Evolutionary conservation across 2,329 filamentous ascomycete species (phyloP), one percentile per base, ranked within the genome.

Genomic region (Diplocarpon rosae): DNA sequence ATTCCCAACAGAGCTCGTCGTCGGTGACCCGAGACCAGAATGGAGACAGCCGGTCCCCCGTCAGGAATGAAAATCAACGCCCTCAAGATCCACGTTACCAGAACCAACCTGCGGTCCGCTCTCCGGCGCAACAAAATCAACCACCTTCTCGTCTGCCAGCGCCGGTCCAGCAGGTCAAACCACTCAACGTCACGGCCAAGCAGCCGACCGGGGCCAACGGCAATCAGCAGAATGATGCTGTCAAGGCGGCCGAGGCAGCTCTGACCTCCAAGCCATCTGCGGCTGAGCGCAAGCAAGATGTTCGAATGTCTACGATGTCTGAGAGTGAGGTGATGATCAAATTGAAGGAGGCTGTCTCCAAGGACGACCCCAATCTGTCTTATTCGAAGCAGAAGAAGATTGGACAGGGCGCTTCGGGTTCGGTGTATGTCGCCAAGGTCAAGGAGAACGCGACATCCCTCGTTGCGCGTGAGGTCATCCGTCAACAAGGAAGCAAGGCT

Each of bases 301-400:
- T 92, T 39, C 87, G 92, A 61, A 95, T 98, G 88, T 96, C 90
- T 31, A 93, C 85, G 56, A 96, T 98, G 92, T 85, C 86, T 9
- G 92, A 98, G 67, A 83, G 76, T 52, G 90, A 98, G 64, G 92
- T 98, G 46, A 98, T 98, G 92, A 83, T 86, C 53, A 92, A 88
- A 62, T 74, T 98, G 43, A 85, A 89, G 62, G 86, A 94, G 54
- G 90, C 92, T 7, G 92, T 98, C 1, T 95, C 89, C 51, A 93
- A 94, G 64, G 88, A 95, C 49, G 89, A 94, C 61, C 92, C 92
- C 42, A 84, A 93, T 58, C 72, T 94, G 54, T 95, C 89, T 17
- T 98, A 98, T 70, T 90, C 89, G 59, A 98, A 98, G 71, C 92
- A 96, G 68, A 95, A 95, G 76, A 98, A 98, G 75, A 96, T 98